Conservation (phyloP, 208 protist genomes). For the Crithidia sp. region DNA sequence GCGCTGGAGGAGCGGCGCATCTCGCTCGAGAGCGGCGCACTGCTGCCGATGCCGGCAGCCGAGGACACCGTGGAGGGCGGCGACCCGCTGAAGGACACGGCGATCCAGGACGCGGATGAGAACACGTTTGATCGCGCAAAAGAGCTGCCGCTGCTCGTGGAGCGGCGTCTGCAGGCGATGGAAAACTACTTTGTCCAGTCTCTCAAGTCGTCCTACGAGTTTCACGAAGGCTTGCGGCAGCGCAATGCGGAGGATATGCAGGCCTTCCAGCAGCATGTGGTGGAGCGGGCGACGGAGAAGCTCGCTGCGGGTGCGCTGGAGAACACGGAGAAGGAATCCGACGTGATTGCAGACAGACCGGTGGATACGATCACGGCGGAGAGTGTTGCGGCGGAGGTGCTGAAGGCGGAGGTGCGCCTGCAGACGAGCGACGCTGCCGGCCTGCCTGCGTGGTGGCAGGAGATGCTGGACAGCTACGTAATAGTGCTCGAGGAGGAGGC, state of each 20-base stretch:
- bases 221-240: conserved; percentile 58
- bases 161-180: conserved; percentile 79
- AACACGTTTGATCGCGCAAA: conserved; percentile 66
- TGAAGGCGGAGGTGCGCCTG: conserved; percentile 24
- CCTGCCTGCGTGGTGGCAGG: conserved; percentile 57
- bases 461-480: conserved; percentile 52
- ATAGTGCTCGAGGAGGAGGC: conserved; percentile 47
- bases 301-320: conserved; percentile 42
- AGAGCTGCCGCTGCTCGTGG: conserved; percentile 75
- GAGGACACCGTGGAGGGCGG: conserved; percentile 60
- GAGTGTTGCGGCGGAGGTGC: conserved; percentile 29
- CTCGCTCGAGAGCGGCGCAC: conserved; percentile 69
- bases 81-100: conserved; percentile 86
- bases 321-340: neutral
- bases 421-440: conserved; percentile 9
- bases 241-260: conserved; percentile 72
- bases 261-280: conserved; percentile 66
- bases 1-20: conserved; percentile 79
- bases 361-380: conserved; percentile 6
- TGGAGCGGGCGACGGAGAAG: conserved; percentile 52
- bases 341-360: neutral
- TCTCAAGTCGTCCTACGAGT: conserved; percentile 63
- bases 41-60: conserved; percentile 76
- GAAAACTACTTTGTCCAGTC: conserved; percentile 82
- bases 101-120: conserved; percentile 85